phyloP scores from a whole-genome alignment of 108 stramenopile species.

The Stephanodiscus minutulus region DNA sequence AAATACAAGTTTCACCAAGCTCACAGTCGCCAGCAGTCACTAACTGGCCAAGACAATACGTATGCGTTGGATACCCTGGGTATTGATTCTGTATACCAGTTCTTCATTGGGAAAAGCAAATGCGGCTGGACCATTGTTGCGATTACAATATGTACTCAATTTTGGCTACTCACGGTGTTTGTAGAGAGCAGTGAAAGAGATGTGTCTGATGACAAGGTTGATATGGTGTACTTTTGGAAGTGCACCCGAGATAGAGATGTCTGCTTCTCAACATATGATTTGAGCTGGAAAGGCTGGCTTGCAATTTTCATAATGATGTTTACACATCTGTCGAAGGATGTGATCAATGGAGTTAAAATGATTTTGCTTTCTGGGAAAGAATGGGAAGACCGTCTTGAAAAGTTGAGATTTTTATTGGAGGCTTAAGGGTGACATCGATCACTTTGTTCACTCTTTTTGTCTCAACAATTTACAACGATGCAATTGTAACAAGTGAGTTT shows the following conservation, averaged over 20 bases:
- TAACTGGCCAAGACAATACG: neutral
- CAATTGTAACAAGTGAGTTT: constrained; percentile 11
- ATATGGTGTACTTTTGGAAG: constrained; percentile 3
- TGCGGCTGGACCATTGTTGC: neutral
- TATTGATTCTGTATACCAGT: neutral
- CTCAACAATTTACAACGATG: constrained; percentile 9
- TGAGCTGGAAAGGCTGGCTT: constrained; percentile 8
- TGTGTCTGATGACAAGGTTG: constrained; percentile 1
- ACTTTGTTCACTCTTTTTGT: constrained; percentile 13
- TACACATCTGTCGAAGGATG: constrained; percentile 9
- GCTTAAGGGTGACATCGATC: neutral
- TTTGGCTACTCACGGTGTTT: constrained; percentile 4
- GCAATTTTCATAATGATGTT: constrained; percentile 16
- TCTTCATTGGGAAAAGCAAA: neutral
- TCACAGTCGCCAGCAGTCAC: neutral
- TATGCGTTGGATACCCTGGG: neutral
- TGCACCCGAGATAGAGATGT: constrained; percentile 2
- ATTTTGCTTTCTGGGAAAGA: constrained; percentile 9
- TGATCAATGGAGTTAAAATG: constrained; percentile 15
- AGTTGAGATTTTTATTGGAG: constrained; percentile 1
- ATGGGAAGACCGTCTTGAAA: neutral
- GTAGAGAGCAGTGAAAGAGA: constrained; percentile 4
- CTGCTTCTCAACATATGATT: neutral
- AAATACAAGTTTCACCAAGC: neutral
- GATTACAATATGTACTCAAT: neutral